Base-by-base conservation (phyloP, 345 rosid genomes). In the Euphorbia tirucalli region DNA sequence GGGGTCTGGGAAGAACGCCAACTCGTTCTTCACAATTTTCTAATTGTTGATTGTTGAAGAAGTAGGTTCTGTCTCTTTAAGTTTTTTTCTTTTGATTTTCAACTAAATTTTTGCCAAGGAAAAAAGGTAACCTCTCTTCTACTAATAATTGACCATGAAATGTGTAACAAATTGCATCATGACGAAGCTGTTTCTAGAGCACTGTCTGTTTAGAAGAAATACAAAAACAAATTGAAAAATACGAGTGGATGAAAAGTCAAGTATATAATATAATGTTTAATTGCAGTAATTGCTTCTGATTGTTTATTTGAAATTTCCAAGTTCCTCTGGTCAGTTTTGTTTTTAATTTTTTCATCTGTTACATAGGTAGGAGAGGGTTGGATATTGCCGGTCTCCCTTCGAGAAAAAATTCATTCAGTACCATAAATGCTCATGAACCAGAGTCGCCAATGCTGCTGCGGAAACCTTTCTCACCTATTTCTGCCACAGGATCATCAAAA, bases 381-480 rank as follows among this genome's bases (percentile, higher is more conserved):
- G 76, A 73, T 65, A 54, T 77, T 75, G 94, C 88, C 60, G 96
- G 92, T 78, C 78, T 87, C 68, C 79, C 91, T 0, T 58, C 75
- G 0, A 88, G 85, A 71, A 87, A 86, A 50, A 91, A 83, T 61
- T 83, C 96, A n/a, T 84, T 80, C 69, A 86, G 85, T 68, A 74
- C 84, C 48, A 72, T 60, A 65, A 81, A 72, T 71, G 75, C 72
- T 46, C 75, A 65, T 27, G 87, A 83, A 77, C 83, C 84, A 19
- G 92, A 87, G 75, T 80, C 99, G 41, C 90, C 92, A 44, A 71
- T 85, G 82, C 75, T 86, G 67, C 74, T 86, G 60, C 87, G 97
- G 74, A 87, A 89, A 77, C 99, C 99, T 1, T 96, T 96, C 90
- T 88, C 93, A 0, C 96, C 97, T 5, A 82, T 96, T 71, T 77